phyloP scores from a whole-genome alignment of 345 rosid species.

The Hibiscus trionum region DNA sequence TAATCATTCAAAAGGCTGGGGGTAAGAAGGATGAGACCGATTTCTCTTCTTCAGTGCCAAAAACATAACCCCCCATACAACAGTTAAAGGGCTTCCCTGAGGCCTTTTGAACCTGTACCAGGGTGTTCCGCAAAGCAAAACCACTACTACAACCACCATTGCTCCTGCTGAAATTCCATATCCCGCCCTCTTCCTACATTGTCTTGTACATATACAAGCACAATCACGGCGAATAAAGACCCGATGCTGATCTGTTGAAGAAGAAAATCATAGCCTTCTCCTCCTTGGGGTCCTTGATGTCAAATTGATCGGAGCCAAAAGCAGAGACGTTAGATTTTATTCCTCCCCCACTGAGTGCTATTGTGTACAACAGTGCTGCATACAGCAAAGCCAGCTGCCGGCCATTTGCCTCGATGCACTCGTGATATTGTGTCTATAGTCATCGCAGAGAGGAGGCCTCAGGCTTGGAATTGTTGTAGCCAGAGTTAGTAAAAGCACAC shows the following conservation, averaged over 20 bases:
- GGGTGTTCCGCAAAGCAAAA: conserved; percentile 49
- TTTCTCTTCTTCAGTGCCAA: conserved; percentile 76
- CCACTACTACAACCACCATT: conserved; percentile 56
- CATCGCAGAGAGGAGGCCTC: conserved; percentile 67
- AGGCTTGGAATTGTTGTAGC: conserved; percentile 65
- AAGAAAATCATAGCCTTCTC: conserved; percentile 67
- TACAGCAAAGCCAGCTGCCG: conserved; percentile 60
- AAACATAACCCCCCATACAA: conserved; percentile 59
- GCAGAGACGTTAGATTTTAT: conserved; percentile 90
- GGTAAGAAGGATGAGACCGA: conserved; percentile 42
- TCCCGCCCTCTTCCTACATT: conserved; percentile 87
- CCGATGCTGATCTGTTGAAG: conserved; percentile 75
- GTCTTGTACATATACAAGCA: conserved; percentile 75
- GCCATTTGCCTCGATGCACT: conserved; percentile 65
- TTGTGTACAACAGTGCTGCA: conserved; percentile 73
- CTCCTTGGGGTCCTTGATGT: conserved; percentile 63
- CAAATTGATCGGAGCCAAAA: conserved; percentile 87
- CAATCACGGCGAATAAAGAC: conserved; percentile 65
- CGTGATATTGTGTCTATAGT: conserved; percentile 42
- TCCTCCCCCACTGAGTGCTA: conserved; percentile 82
- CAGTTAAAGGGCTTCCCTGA: conserved; percentile 78
- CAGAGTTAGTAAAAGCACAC: conserved; percentile 48
- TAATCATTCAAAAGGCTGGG: conserved; percentile 49
- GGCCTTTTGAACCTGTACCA: conserved; percentile 68
- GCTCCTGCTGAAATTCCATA: conserved; percentile 80